A percentile compares a stretch with the other conserved stretches of the same genome.
Conservation (phyloP, 2,329 filamentous ascomycete species). For the Drechslerella coelobrocha region DNA sequence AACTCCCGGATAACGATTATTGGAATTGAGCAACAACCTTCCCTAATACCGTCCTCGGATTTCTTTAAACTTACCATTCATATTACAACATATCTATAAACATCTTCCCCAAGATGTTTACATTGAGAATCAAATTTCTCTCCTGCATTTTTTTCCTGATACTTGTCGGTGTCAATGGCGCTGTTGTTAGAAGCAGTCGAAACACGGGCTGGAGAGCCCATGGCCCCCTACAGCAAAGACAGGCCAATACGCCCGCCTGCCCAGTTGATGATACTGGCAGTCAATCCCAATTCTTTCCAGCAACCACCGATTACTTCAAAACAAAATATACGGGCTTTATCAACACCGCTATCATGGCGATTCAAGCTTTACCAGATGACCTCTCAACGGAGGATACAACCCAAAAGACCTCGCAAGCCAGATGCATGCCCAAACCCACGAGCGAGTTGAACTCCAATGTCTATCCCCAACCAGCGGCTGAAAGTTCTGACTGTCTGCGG, state of each 20-base stretch:
- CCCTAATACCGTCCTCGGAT: too few relatives aligned
- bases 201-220: background rate
- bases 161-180: background rate
- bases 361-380: background rate
- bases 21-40: too few relatives aligned
- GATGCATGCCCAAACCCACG: background rate
- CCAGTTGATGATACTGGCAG: background rate
- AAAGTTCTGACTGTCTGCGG: constrained; percentile 11
- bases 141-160: too few relatives aligned
- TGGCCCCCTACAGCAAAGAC: background rate
- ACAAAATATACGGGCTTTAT: background rate
- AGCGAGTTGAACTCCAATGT: background rate
- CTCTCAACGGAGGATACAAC: background rate
- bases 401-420: background rate
- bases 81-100: too few relatives aligned
- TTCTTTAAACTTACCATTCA: too few relatives aligned
- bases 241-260: background rate
- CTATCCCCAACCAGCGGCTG: constrained; percentile 7
- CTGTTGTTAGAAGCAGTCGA: background rate
- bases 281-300: constrained; percentile 1
- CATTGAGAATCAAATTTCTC: too few relatives aligned
- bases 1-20: too few relatives aligned
- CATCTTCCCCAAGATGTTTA: too few relatives aligned
- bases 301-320: background rate
- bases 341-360: background rate